A percentile compares a stretch with the other conserved stretches of the same genome.
Evolutionary conservation across 1,284 basidiomycete genomes (phyloP).

Genomic region (Marasmius oreades): DNA sequence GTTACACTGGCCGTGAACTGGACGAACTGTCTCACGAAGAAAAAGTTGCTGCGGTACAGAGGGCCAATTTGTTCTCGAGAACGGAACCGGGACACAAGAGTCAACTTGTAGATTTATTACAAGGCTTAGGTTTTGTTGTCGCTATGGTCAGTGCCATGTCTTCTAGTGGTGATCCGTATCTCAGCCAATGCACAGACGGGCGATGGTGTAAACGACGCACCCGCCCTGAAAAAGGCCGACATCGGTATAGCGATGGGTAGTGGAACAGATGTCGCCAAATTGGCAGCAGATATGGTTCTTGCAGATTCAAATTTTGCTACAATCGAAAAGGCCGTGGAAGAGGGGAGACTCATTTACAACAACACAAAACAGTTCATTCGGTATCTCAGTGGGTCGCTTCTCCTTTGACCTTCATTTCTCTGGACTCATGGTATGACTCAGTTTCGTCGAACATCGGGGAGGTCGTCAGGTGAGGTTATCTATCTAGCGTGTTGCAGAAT

Average conservation of each 20-base stretch:
- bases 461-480: constrained; percentile 69
- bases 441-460: constrained; percentile 99
- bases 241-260: constrained; percentile 99
- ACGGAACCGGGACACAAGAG: constrained; percentile 96
- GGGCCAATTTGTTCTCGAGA: constrained; percentile 87
- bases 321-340: constrained; percentile 94
- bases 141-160: constrained; percentile 75
- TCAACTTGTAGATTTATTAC: constrained; percentile 93
- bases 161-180: constrained; percentile 12
- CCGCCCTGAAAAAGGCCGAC: constrained; percentile 94
- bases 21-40: constrained; percentile 79
- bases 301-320: constrained; percentile 90
- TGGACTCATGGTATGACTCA: constrained; percentile 44
- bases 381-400: constrained; percentile 65
- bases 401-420: constrained; percentile 14
- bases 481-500: constrained; percentile 5
- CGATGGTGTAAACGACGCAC: constrained; percentile 96
- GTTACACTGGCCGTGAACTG: constrained; percentile 91
- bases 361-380: constrained; percentile 99
- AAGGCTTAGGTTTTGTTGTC: constrained; percentile 90
- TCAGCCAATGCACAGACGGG: constrained; percentile 55
- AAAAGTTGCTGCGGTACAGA: constrained; percentile 82
- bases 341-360: constrained; percentile 96
- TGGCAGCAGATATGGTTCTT: constrained; percentile 96
- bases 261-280: constrained; percentile 97